Conservation (phyloP, 352 stramenopile species). For the Phytophthora nicotianae region DNA sequence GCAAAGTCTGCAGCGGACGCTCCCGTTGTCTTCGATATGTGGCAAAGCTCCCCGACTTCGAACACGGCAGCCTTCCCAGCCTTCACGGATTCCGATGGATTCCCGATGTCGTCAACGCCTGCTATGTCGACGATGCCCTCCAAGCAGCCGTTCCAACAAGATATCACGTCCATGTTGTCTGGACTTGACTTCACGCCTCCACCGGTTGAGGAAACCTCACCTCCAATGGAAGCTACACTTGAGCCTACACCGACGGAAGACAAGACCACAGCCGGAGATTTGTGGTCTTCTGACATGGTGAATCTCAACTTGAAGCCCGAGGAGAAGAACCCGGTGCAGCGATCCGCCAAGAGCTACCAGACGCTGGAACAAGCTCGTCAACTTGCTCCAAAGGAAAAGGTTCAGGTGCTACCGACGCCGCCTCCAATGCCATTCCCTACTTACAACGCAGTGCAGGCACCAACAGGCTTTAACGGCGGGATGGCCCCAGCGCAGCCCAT, state of each 20-base stretch:
- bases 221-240: conserved; percentile 18
- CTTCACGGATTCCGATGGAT: conserved; percentile 34
- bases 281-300: conserved; percentile 80
- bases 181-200: conserved; percentile 74
- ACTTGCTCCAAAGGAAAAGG: conserved; percentile 62
- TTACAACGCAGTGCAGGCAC: conserved; percentile 22
- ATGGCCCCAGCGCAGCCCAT: conserved; percentile 38
- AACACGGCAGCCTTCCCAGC: conserved; percentile 25
- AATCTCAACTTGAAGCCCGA: conserved; percentile 73
- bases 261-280: conserved; percentile 38
- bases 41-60: conserved; percentile 22
- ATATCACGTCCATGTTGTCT: conserved; percentile 81
- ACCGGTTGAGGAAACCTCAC: conserved; percentile 40
- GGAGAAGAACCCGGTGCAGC: conserved; percentile 54
- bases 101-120: conserved; percentile 15
- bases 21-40: conserved; percentile 34
- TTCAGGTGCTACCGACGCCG: conserved; percentile 61
- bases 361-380: conserved; percentile 76
- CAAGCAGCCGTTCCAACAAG: conserved; percentile 35
- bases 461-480: conserved; percentile 32
- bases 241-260: conserved; percentile 36
- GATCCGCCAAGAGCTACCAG: conserved; percentile 59
- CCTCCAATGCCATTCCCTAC: conserved; percentile 33
- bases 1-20: conserved; percentile 29
- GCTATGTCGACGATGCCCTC: conserved; percentile 10